Evolutionary conservation across 306 rosid species (phyloP), one percentile per base, ranked within the genome.

Genomic region (Inga leiocalycina): DNA sequence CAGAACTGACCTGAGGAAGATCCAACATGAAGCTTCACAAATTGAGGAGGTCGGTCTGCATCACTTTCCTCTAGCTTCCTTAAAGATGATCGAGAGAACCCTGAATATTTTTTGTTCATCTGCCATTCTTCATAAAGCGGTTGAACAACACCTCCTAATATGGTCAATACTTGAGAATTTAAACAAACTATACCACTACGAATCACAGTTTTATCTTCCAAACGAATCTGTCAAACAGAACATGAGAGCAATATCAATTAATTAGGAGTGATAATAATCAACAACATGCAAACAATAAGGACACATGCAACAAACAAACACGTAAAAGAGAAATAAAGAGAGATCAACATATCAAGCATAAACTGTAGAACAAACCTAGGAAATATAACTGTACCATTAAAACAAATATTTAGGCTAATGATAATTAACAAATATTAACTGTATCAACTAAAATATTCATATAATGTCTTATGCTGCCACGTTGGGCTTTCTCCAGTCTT

Each of bases 111-210:
- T 82, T 84, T 57, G 85, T 93, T 93, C 98, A 96, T 88, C 88
- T 93, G 86, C 99, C 99, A 96, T 81, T 93, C 99, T 80, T 96
- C 98, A 83, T 90, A 83, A 32, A 96, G 97, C 32, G 97, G 75
- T 70, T 89, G 91, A 69, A 94, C 99, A 81, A 91, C 84, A 76
- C 98, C 98, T 81, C 99, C 98, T 62, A 96, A 85, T 71, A 96
- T 73, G 17, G 93, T 89, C 86, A 94, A 34, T 35, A 80, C 94
- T 72, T 88, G 86, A 43, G 98, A 89, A 81, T 81, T 89, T 82
- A 96, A 89, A 82, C 99, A 96, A 34, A 89, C 87, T 76, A 94
- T 86, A 69, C 97, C 95, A 56, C 83, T 82, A 72, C 78, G 90
- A 80, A 96, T 74, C 0, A 80, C 75, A 85, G 90, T 92, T 89